A percentile compares a stretch with the other conserved stretches of the same genome.
These are phyloP conservation scores for Saprolegnia diclina DNA, from an alignment of 352 stramenopile genomes.

Conservation along the genomic window DNA sequence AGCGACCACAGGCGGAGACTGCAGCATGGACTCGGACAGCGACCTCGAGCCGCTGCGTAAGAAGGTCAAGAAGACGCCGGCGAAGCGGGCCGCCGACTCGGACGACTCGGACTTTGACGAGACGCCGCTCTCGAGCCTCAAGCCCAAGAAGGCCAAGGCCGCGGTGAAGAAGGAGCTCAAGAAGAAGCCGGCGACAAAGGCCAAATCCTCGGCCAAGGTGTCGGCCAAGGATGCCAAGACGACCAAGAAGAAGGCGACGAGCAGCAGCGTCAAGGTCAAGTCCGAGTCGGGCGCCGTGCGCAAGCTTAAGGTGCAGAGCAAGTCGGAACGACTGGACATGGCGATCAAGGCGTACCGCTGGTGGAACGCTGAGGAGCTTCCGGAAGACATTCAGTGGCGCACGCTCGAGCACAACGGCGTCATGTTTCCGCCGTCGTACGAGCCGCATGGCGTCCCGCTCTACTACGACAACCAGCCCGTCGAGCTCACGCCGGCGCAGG, in stretches of 20 bases:
- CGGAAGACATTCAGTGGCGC: conserved; percentile 95
- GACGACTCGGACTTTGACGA: conserved; percentile 24
- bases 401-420: conserved; percentile 99
- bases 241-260: conserved; percentile 27
- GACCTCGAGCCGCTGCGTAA: conserved; percentile 21
- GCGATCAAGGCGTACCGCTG: conserved; percentile 98
- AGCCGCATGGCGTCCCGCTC: conserved; percentile 93
- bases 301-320: conserved; percentile 92
- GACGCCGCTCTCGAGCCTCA: conserved; percentile 13
- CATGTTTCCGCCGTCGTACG: conserved; percentile 95
- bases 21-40: conserved; percentile 19
- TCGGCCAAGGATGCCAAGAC: conserved; percentile 45
- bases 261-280: conserved; percentile 27
- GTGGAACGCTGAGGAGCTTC: conserved; percentile 96
- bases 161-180: conserved; percentile 28
- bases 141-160: conserved; percentile 29
- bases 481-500: conserved; percentile 91
- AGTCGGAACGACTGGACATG: conserved; percentile 91
- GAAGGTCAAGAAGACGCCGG: conserved; percentile 22
- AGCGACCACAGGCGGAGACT: not conserved
- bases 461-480: conserved; percentile 92
- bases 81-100: not conserved
- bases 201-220: conserved; percentile 30
- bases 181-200: conserved; percentile 19
- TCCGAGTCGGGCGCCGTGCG: conserved; percentile 38